Evolutionary conservation across 192 early-diverging fungal species (phyloP).

Genomic region (Thamnidium elegans): DNA sequence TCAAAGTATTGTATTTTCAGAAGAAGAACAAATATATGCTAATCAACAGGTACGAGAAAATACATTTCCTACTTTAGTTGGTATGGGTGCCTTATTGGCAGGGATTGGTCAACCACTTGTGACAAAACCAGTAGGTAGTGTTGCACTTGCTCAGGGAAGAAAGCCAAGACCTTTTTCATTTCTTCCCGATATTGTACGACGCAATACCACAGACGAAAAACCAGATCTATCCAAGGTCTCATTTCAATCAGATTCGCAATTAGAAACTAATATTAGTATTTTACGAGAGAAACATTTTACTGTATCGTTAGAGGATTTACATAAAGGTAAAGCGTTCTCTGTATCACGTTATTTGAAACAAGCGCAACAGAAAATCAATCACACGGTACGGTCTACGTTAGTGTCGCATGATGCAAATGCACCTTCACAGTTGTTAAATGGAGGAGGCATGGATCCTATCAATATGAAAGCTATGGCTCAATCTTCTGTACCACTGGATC

Average conservation of each 20-base stretch:
- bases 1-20: conserved; percentile 79
- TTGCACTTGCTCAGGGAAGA: conserved; percentile 82
- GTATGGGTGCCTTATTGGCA: conserved; percentile 78
- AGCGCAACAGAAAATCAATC: conserved; percentile 31
- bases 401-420: conserved; percentile 15
- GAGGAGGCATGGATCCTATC: conserved; percentile 11
- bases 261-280: too few relatives aligned
- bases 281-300: conserved; percentile 26
- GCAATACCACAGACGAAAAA: background rate
- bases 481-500: conserved; percentile 24
- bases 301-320: conserved; percentile 68
- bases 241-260: conserved; percentile 8
- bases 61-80: conserved; percentile 75
- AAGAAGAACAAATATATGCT: conserved; percentile 13
- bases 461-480: conserved; percentile 25
- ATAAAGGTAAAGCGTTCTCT: conserved; percentile 67
- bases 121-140: conserved; percentile 58
- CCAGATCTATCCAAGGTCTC: too few relatives aligned
- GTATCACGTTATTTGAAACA: conserved; percentile 40
- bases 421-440: conserved; percentile 12
- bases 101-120: conserved; percentile 72
- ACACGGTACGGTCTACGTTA: conserved; percentile 6
- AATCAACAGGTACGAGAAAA: conserved; percentile 64
- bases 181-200: conserved; percentile 1
- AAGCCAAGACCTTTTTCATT: conserved; percentile 39